These are phyloP conservation scores for Hanseniaspora clermontiae DNA, from an alignment of 805 yeast species.

Conservation along the genomic window DNA sequence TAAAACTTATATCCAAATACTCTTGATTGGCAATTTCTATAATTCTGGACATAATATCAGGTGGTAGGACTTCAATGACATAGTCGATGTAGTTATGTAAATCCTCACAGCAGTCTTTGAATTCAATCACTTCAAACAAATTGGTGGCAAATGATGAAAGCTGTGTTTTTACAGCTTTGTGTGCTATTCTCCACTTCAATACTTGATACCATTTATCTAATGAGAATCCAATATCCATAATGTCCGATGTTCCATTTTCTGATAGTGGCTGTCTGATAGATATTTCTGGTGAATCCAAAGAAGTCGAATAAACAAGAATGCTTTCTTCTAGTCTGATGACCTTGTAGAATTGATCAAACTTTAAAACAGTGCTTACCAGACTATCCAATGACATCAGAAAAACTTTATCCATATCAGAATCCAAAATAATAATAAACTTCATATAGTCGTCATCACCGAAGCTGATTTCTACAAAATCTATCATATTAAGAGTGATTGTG, in stretches of 20 bases:
- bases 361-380: not conserved
- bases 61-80: not conserved
- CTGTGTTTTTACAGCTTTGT: not conserved
- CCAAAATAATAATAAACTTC: not conserved
- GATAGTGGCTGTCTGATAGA: not conserved
- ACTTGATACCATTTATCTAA: slow-evolving; percentile 6
- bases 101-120: not conserved
- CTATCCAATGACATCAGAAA: slow-evolving; percentile 1
- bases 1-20: not conserved
- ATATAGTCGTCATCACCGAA: not conserved
- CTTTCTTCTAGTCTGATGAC: slow-evolving; percentile 6
- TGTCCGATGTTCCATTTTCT: not conserved
- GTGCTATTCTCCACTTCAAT: not conserved
- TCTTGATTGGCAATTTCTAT: slow-evolving; percentile 1
- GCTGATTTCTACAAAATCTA: slow-evolving; percentile 7
- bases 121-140: not conserved
- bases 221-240: not conserved
- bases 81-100: not conserved
- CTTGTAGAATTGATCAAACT: not conserved
- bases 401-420: not conserved
- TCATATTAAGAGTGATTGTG: not conserved
- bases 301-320: slow-evolving; percentile 4
- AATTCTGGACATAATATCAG: not conserved
- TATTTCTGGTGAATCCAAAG: slow-evolving; percentile 7
- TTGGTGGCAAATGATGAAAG: not conserved